Base-by-base conservation (phyloP, 2,329 filamentous ascomycete species). In the Trichoderma pleuroti region DNA sequence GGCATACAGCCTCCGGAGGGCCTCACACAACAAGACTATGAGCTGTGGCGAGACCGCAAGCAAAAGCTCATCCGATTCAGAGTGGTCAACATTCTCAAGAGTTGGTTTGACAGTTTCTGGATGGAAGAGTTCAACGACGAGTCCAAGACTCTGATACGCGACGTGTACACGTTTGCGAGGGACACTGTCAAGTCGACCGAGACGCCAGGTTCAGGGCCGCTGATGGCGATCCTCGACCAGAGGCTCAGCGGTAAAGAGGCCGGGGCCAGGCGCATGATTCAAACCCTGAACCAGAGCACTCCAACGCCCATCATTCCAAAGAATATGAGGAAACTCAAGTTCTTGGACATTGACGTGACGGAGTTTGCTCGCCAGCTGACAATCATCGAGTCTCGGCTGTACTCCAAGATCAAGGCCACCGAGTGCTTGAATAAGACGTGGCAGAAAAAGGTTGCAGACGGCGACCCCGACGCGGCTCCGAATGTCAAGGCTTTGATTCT, bases 281-380 rank as follows among this genome's bases (percentile, higher is more conserved):
- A 96, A 73, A 98, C 94, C 0, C 85, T 96, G 73, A 95, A 90
- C 78, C 91, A 91, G 76, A 91, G 93, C 73, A 92, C 93, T 1
- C 95, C 96, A 5, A 84, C 92, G 42, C 93, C 96, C 1, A 98
- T 98, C 78, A 90, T 98, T 80, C 96, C 96, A 1, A 98, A 97
- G 86, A 98, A 98, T 80, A 97, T 99, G 94, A 98, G 96, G 87
- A 99, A 98, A 82, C 88, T 99, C 76, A 99, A 98, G 81, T 98
- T 99, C 83, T 84, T 98, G 70, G 96, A 99, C 78, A 98, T 99
- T 75, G 96, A 99, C 78, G 90, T 94, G 0, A 93, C 92, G 0
- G 96, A 99, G 79, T 98, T 99, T 81, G 96, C 96, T n/a, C 91
- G 96, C 61, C 96, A 99, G 81, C 86, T 99, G 73, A 99, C 96